These are phyloP conservation scores for Sisymbrium altissimum DNA, from an alignment of 345 rosid genomes.

Conservation along the genomic window DNA sequence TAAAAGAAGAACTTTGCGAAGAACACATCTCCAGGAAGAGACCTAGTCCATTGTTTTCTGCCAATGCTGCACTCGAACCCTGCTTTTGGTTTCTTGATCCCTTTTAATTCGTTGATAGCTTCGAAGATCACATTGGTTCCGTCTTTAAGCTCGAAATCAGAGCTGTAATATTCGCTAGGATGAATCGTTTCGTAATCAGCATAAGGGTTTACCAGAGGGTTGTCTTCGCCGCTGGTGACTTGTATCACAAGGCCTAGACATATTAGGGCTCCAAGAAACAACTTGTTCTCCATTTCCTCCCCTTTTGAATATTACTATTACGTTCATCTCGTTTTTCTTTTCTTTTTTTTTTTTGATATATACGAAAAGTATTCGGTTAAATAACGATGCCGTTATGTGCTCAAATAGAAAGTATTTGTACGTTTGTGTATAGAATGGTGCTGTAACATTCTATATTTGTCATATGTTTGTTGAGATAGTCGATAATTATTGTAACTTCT, in stretches of 20 bases:
- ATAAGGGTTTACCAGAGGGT: constrained; percentile 26
- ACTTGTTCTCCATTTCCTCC: not conserved
- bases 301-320: not conserved
- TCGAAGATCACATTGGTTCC: constrained; percentile 31
- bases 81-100: constrained; percentile 36
- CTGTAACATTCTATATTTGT: constrained; percentile 13
- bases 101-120: constrained; percentile 27
- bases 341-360: not conserved
- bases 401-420: not conserved
- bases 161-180: constrained; percentile 34
- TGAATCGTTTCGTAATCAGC: constrained; percentile 28
- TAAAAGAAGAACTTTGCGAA: constrained; percentile 26
- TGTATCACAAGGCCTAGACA: constrained; percentile 21
- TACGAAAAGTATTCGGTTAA: not conserved
- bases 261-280: constrained; percentile 12
- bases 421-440: not conserved
- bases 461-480: constrained; percentile 14
- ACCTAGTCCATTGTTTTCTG: not conserved
- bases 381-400: not conserved
- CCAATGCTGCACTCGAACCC: constrained; percentile 22
- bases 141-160: constrained; percentile 30
- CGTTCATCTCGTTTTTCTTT: no score
- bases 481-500: not conserved
- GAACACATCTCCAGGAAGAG: constrained; percentile 34
- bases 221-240: not conserved